A percentile compares a stretch with the other conserved stretches of the same genome.
Conservation (phyloP, 352 stramenopile species). For the Phytophthora palmivora region DNA sequence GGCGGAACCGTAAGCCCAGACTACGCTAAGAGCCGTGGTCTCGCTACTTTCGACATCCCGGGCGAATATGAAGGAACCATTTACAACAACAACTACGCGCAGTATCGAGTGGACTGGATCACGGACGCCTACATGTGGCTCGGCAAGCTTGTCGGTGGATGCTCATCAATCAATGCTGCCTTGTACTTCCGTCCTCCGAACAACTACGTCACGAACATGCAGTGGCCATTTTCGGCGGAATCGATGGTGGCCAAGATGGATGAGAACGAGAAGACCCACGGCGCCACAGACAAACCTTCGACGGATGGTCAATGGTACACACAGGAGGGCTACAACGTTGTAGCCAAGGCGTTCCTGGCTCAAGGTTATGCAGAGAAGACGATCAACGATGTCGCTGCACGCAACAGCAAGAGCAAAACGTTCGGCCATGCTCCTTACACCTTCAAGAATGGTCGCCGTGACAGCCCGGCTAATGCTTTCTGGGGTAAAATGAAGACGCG, state of each 20-base stretch:
- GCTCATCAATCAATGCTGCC: constrained; percentile 80
- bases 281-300: constrained; percentile 58
- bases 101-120: constrained; percentile 59
- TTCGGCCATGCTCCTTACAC: constrained; percentile 59
- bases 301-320: constrained; percentile 58
- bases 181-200: constrained; percentile 79
- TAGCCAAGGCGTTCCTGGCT: constrained; percentile 42
- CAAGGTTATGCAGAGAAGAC: constrained; percentile 51
- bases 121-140: constrained; percentile 45
- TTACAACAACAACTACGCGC: constrained; percentile 41
- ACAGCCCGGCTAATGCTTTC: constrained; percentile 63
- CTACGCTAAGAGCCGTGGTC: constrained; percentile 47
- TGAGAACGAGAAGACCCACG: constrained; percentile 51
- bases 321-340: constrained; percentile 63
- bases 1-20: constrained; percentile 50
- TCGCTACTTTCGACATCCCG: constrained; percentile 76
- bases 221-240: constrained; percentile 49
- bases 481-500: constrained; percentile 51
- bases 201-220: constrained; percentile 49
- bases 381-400: constrained; percentile 54
- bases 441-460: constrained; percentile 62
- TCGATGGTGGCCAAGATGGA: constrained; percentile 70
- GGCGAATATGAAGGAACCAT: constrained; percentile 64
- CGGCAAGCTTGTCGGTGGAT: constrained; percentile 83
- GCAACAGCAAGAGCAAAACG: constrained; percentile 66